A percentile compares a stretch with the other conserved stretches of the same genome.
These are phyloP conservation scores for Lecanicillium sp. DNA, from an alignment of 2,329 filamentous ascomycete species.

Conservation along the genomic window DNA sequence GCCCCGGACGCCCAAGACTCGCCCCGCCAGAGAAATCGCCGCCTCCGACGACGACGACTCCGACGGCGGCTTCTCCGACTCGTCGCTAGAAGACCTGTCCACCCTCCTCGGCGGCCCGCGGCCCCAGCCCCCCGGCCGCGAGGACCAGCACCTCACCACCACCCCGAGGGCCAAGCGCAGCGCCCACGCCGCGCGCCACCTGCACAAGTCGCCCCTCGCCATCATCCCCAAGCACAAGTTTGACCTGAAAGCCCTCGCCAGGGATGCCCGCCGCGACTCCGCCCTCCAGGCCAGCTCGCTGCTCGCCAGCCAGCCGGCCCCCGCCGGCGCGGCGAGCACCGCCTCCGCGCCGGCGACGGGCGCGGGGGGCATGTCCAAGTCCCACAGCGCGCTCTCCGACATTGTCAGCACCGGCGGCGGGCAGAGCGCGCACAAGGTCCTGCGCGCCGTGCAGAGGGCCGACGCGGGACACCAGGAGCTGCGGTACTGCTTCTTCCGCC, in stretches of 20 bases:
- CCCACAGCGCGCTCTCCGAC: slow-evolving; percentile 20
- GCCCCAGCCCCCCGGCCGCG: slow-evolving; percentile 13
- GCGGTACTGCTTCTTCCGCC: slow-evolving; percentile 47
- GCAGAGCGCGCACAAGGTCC: slow-evolving; percentile 38
- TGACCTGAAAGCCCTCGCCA: slow-evolving; percentile 56
- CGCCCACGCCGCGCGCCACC: slow-evolving; percentile 44
- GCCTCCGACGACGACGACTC: slow-evolving; percentile 68
- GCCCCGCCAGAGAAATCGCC: slow-evolving; percentile 43
- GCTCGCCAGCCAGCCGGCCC: slow-evolving; percentile 32
- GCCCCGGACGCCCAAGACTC: slow-evolving; percentile 30
- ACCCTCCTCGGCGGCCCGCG: slow-evolving; percentile 25
- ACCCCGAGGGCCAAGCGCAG: slow-evolving; percentile 24
- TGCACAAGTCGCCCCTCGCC: slow-evolving; percentile 42
- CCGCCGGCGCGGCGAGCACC: slow-evolving; percentile 14
- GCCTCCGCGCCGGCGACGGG: slow-evolving; percentile 4
- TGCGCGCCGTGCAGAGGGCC: slow-evolving; percentile 46
- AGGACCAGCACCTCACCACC: background rate
- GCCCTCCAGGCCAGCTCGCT: slow-evolving; percentile 51
- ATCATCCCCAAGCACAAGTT: slow-evolving; percentile 54
- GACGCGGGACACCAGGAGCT: slow-evolving; percentile 30
- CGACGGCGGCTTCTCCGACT: slow-evolving; percentile 47
- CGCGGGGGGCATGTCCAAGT: background rate
- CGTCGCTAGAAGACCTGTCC: slow-evolving; percentile 50
- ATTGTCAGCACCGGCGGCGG: slow-evolving; percentile 33
- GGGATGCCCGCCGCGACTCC: slow-evolving; percentile 52